Conservation (phyloP, 108 stramenopile species). For the Nitzschia sp. region DNA sequence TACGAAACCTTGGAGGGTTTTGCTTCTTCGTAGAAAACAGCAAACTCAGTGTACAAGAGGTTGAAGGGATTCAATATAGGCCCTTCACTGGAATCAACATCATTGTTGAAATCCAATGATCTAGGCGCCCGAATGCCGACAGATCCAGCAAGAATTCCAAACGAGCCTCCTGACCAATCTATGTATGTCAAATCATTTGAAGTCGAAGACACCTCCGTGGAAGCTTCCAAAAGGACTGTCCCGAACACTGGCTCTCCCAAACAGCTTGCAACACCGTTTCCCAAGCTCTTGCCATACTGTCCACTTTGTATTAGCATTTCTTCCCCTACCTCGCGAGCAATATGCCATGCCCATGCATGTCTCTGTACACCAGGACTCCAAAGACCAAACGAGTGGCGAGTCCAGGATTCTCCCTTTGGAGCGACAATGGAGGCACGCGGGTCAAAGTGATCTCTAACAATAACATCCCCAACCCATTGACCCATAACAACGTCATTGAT, state of each 20-base stretch:
- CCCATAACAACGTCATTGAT: conserved; percentile 22
- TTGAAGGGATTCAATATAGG: background rate
- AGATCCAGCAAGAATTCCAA: conserved; percentile 38
- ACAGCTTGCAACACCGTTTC: conserved; percentile 14
- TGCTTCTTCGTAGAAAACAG: conserved; percentile 31
- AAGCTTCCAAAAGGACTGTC: conserved; percentile 12
- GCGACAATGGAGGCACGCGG: too few species aligned
- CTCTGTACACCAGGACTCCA: conserved; percentile 82
- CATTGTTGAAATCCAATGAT: conserved; percentile 32
- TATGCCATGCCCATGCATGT: conserved; percentile 60
- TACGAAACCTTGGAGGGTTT: background rate
- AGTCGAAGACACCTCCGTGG: conserved; percentile 45
- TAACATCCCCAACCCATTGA: conserved; percentile 72
- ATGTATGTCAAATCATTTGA: conserved; percentile 55
- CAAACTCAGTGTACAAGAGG: conserved; percentile 31
- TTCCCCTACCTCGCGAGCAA: conserved; percentile 57
- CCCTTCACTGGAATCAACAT: background rate
- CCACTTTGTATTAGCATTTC: conserved; percentile 46
- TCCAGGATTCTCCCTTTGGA: too few species aligned
- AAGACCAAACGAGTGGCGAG: conserved; percentile 39
- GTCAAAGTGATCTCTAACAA: conserved; percentile 52
- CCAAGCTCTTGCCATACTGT: conserved; percentile 42
- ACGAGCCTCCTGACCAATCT: conserved; percentile 41
- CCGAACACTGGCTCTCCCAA: conserved; percentile 31
- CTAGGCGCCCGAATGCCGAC: conserved; percentile 41